Evolutionary conservation across 2,329 filamentous ascomycete genomes (phyloP), one percentile per base, ranked within the genome.

Genomic region (Aspergillus clavatus): DNA sequence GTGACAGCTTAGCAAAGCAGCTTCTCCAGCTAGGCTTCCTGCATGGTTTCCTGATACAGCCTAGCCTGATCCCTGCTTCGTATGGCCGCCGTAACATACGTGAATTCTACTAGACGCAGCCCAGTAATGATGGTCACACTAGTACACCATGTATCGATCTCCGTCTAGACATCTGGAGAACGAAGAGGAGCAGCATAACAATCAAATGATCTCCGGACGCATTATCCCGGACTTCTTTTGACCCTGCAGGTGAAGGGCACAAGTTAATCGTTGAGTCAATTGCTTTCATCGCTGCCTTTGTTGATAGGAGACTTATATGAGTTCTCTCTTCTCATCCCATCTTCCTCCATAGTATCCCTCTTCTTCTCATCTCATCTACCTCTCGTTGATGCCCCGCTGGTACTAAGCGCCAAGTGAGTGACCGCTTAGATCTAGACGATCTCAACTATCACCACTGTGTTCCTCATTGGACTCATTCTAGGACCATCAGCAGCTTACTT

Each of bases 351-450:
- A 18, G 29, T 28, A 22, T 37, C 38, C 19, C 21, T 33, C 6
- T 28, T 40, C 27, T 24, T 37, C 43, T 36, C 27, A 38, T 22
- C 43, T 41, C 36, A 38, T 40, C 46, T 36, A 29, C 22, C 36
- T 42, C 43, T 47, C 44, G 45, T 44, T 42, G 40, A 61, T 66
- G 62, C 65, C 64, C 65, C 65, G 62, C 65, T 59, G 60, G 50
- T 61, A 57, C 51, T 63, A 66, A 67, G 62, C 64, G 65, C 66
- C 64, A 65, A 35, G 31, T 35, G 59, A 60, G 56, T 55, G 46
- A 55, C 46, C 36, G 42, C 45, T 47, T 48, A 49, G 51, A 52
- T 51, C 46, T 52, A 48, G 53, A 43, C 55, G 45, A 50, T 51
- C 51, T 33, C 36, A 43, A 46, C 44, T 39, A 43, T 39, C 40